These are phyloP conservation scores for Entomortierella beljakovae DNA, from an alignment of 192 early-diverging fungal species.

Conservation along the genomic window DNA sequence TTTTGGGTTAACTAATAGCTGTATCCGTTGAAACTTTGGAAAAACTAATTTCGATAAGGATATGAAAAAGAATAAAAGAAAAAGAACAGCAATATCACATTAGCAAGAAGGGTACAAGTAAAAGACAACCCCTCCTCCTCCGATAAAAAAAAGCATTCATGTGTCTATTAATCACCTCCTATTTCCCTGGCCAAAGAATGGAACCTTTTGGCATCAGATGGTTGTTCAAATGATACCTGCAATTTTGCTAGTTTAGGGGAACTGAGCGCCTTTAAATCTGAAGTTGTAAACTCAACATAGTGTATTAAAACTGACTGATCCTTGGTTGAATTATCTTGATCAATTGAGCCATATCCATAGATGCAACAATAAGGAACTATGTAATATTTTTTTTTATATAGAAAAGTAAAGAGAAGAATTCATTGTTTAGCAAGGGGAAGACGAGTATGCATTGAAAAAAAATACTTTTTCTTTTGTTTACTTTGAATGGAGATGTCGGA, in stretches of 20 bases:
- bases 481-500: neutral
- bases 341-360: slow-evolving; percentile 16
- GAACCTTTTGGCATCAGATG: slow-evolving; percentile 18
- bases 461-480: neutral
- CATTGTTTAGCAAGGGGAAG: neutral
- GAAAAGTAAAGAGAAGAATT: neutral
- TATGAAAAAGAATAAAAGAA: neutral
- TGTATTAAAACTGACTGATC: slow-evolving; percentile 4
- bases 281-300: slow-evolving; percentile 17
- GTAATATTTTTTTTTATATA: neutral
- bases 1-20: slow-evolving; percentile 37
- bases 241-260: slow-evolving; percentile 5
- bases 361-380: slow-evolving; percentile 50
- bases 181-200: slow-evolving; percentile 10
- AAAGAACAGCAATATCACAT: neutral
- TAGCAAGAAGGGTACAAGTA: neutral
- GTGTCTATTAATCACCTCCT: slow-evolving; percentile 23
- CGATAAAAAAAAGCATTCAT: too few relatives aligned
- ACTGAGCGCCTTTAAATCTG: slow-evolving; percentile 9
- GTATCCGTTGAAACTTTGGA: slow-evolving; percentile 18
- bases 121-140: neutral
- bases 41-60: slow-evolving; percentile 20
- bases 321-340: neutral
- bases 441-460: neutral
- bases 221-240: slow-evolving; percentile 16